A percentile compares a stretch with the other conserved stretches of the same genome.
Evolutionary conservation across 306 rosid genomes (phyloP).

Genomic region (Lathyrus tuberosus): DNA sequence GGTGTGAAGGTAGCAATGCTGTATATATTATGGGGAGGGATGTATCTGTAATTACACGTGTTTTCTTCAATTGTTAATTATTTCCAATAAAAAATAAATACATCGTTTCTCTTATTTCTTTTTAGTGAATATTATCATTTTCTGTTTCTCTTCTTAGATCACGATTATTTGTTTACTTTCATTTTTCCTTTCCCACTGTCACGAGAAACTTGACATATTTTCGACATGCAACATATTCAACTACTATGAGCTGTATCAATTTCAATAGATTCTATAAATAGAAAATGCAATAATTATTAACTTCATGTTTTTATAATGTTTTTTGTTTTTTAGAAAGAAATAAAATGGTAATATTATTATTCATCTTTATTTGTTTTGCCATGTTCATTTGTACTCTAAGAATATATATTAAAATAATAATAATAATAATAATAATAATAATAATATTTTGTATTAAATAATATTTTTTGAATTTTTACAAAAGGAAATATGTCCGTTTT

Average conservation of each 20-base stretch:
- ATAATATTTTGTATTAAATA: too few relatives aligned
- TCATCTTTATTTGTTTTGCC: background rate
- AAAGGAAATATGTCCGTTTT: too few relatives aligned
- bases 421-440: too few relatives aligned
- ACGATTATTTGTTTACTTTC: constrained; percentile 26
- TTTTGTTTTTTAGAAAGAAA: background rate
- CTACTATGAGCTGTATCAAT: background rate
- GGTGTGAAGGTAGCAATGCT: too few relatives aligned
- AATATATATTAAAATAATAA: too few relatives aligned
- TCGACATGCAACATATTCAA: background rate
- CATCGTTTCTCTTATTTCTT: background rate
- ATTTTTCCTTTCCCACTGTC: constrained; percentile 14
- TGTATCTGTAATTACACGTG: constrained; percentile 40
- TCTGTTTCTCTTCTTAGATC: constrained; percentile 24
- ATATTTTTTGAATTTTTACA: too few relatives aligned
- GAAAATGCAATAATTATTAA: constrained; percentile 22
- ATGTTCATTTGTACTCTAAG: too few relatives aligned
- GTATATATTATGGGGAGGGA: too few relatives aligned
- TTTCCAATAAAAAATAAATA: background rate
- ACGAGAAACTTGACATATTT: constrained; percentile 37
- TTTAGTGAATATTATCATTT: constrained; percentile 30
- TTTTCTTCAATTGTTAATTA: constrained; percentile 13
- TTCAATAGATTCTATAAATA: constrained; percentile 6
- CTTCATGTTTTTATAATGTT: background rate
- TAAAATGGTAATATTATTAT: background rate